Conservation (phyloP, 352 stramenopile genomes). For the Pythium dissotocum region DNA sequence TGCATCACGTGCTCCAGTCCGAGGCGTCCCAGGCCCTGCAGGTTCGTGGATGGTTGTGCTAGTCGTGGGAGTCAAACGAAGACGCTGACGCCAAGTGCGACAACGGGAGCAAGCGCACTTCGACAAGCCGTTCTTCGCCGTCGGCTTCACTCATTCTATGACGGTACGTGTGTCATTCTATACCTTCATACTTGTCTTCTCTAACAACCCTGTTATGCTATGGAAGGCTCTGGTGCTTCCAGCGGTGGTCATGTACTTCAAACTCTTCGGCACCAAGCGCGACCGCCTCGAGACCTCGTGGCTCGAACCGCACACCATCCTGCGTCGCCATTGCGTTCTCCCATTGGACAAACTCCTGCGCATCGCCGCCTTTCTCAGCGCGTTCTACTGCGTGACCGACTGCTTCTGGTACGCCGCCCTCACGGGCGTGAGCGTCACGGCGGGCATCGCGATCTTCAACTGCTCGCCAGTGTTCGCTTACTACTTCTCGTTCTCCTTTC, state of each 20-base stretch:
- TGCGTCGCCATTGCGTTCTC: slow-evolving; percentile 38
- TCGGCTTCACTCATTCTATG: slow-evolving; percentile 47
- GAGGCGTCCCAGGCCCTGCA: slow-evolving; percentile 22
- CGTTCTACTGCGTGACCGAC: slow-evolving; percentile 45
- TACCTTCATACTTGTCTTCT: neutral
- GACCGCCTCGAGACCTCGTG: slow-evolving; percentile 19
- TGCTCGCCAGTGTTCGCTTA: slow-evolving; percentile 58
- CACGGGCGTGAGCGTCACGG: slow-evolving; percentile 37
- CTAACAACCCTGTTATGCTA: slow-evolving; percentile 19
- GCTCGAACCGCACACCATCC: slow-evolving; percentile 22
- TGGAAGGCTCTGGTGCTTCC: slow-evolving; percentile 38
- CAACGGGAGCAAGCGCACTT: slow-evolving; percentile 29
- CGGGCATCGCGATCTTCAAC: slow-evolving; percentile 52
- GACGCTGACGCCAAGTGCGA: neutral
- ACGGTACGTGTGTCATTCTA: slow-evolving; percentile 8
- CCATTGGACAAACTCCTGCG: slow-evolving; percentile 27
- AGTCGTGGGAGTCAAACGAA: neutral
- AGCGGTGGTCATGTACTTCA: slow-evolving; percentile 35
- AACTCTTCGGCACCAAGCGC: slow-evolving; percentile 10
- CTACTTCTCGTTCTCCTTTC: slow-evolving; percentile 56
- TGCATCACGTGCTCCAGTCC: slow-evolving; percentile 18
- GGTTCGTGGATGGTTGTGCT: neutral
- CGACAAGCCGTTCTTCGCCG: slow-evolving; percentile 54
- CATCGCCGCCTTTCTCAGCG: slow-evolving; percentile 37
- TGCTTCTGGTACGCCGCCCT: slow-evolving; percentile 60